phyloP scores from a whole-genome alignment of 1,139 yeast species.

The Kurtzmaniella quercitrusa region DNA sequence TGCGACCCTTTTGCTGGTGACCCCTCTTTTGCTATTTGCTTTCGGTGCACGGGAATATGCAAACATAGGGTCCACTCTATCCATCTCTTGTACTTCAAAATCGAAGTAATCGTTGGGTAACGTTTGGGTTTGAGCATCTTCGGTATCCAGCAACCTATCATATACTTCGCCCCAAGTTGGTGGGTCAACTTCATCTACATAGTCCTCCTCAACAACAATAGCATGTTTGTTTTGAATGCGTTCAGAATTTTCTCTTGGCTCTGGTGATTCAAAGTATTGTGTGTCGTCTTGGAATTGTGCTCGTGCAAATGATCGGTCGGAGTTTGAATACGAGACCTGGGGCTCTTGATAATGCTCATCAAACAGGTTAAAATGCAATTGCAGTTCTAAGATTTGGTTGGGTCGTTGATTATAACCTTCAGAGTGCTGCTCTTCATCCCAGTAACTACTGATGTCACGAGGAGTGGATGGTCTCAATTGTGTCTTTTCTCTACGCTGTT shows the following conservation, averaged over 20 bases:
- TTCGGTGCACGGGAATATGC: conserved; percentile 5
- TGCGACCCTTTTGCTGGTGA: neutral
- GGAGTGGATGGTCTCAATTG: neutral
- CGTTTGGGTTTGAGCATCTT: neutral
- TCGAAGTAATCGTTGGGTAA: neutral
- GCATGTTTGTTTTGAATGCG: neutral
- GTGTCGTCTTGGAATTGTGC: neutral
- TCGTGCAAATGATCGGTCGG: conserved; percentile 1
- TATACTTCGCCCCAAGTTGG: neutral
- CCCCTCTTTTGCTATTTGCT: neutral
- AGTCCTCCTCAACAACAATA: neutral
- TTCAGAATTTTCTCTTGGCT: neutral
- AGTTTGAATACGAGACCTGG: neutral
- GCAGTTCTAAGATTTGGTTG: too few relatives aligned
- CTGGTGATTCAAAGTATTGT: neutral
- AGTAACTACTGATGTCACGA: neutral
- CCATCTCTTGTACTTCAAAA: conserved; percentile 12
- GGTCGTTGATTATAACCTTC: too few relatives aligned
- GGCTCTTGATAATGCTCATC: neutral
- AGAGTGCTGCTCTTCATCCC: neutral
- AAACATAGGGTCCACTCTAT: conserved; percentile 18
- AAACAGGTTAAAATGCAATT: neutral
- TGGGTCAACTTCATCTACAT: neutral
- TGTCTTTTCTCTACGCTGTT: conserved; percentile 27
- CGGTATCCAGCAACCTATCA: neutral